Evolutionary conservation across 1,139 yeast species (phyloP).

Genomic region (Protomyces inouyei): DNA sequence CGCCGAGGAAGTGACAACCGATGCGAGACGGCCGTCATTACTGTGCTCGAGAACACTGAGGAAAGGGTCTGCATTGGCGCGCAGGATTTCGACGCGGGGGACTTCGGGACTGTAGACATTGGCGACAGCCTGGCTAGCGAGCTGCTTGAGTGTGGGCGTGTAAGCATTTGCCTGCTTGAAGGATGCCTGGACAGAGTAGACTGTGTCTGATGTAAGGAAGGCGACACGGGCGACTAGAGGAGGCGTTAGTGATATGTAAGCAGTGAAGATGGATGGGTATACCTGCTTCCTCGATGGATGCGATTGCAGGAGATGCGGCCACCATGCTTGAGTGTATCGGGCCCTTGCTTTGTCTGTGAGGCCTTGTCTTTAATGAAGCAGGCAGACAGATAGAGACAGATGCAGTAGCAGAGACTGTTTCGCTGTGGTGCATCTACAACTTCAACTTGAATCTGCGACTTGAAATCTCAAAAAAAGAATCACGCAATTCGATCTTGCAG

Average conservation of each 20-base stretch:
- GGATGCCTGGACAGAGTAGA: constrained; percentile 32
- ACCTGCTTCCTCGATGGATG: constrained; percentile 24
- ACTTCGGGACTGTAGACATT: constrained; percentile 8
- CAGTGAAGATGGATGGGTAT: not conserved
- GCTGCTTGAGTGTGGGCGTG: constrained; percentile 8
- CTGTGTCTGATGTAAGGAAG: constrained; percentile 33
- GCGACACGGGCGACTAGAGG: constrained; percentile 33
- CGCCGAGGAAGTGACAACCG: constrained; percentile 48
- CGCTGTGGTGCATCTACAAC: no score
- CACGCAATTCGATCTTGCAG: no score
- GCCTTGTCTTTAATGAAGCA: no score
- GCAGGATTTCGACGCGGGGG: constrained; percentile 25
- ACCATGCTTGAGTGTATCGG: not conserved
- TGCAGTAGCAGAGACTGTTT: no score
- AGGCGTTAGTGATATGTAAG: not conserved
- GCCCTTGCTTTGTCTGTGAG: no score
- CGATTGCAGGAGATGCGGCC: not conserved
- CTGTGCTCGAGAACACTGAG: constrained; percentile 33
- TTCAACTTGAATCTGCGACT: no score
- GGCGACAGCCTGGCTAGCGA: constrained; percentile 29
- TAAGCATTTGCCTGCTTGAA: constrained; percentile 26
- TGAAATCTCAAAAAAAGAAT: no score
- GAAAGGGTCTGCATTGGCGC: constrained; percentile 35
- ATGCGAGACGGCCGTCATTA: constrained; percentile 27
- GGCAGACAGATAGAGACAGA: no score